These are phyloP conservation scores for Phytophthora pini DNA, from an alignment of 352 stramenopile genomes.

Conservation along the genomic window DNA sequence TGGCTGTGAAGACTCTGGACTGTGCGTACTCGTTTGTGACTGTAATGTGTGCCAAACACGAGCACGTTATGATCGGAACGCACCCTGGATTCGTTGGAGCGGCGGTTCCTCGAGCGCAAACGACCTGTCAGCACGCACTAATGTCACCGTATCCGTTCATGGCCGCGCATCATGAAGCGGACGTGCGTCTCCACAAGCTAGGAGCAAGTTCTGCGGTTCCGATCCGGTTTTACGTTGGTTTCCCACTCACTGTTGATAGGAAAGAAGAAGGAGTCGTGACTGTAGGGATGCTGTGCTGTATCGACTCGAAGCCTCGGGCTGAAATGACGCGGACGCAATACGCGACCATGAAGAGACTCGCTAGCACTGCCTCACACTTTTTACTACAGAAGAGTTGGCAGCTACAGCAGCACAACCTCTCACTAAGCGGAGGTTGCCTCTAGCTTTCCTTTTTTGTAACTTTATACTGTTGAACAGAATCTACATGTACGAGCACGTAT, in stretches of 20 bases:
- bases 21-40: slow-evolving; percentile 58
- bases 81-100: slow-evolving; percentile 24
- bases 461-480: too few species aligned
- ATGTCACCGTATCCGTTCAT: slow-evolving; percentile 59
- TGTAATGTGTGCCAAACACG: slow-evolving; percentile 48
- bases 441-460: too few species aligned
- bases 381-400: slow-evolving; percentile 26
- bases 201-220: slow-evolving; percentile 35
- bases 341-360: slow-evolving; percentile 33
- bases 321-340: slow-evolving; percentile 43
- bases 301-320: slow-evolving; percentile 28
- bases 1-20: slow-evolving; percentile 50
- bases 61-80: slow-evolving; percentile 47
- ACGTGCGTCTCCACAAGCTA: slow-evolving; percentile 56
- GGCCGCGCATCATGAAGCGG: slow-evolving; percentile 56
- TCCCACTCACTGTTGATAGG: slow-evolving; percentile 37
- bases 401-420: not conserved
- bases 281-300: slow-evolving; percentile 42
- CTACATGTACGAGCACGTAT: too few species aligned
- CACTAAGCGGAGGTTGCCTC: not conserved
- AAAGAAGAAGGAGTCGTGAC: slow-evolving; percentile 10
- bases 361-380: slow-evolving; percentile 25
- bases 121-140: slow-evolving; percentile 61
- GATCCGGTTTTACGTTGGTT: slow-evolving; percentile 64
- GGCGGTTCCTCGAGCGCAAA: slow-evolving; percentile 52